Evolutionary conservation across 2,329 filamentous ascomycete genomes (phyloP).

Genomic region (Exophiala alcalophila): DNA sequence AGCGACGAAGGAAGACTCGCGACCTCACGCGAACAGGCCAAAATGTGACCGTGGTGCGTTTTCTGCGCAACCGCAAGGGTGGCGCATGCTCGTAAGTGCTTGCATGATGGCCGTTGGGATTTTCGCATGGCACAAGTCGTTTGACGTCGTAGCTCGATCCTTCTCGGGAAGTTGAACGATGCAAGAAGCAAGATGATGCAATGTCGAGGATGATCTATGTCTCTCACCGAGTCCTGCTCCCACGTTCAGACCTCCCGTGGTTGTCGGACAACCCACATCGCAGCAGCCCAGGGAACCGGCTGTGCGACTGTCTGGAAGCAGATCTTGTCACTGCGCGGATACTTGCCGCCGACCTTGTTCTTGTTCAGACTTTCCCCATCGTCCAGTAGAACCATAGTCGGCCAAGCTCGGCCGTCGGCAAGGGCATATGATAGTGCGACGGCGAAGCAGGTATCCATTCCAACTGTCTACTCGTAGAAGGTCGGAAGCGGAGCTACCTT

Average conservation of each 20-base stretch:
- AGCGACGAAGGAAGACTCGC: not conserved
- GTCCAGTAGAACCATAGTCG: not conserved
- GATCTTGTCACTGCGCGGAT: constrained; percentile 8
- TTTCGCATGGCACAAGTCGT: no score
- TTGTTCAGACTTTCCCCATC: constrained; percentile 11
- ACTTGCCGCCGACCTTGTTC: constrained; percentile 9
- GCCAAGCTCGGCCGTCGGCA: not conserved
- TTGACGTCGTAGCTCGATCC: no score
- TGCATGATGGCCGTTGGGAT: not conserved
- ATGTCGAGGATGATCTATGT: no score
- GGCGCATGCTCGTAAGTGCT: not conserved
- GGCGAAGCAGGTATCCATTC: no score
- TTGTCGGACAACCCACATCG: constrained; percentile 4
- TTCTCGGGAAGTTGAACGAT: no score
- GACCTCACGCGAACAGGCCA: no score
- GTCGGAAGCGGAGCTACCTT: no score
- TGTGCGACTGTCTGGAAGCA: no score
- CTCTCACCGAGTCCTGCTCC: no score
- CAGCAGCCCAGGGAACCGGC: not conserved
- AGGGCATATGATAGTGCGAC: not conserved
- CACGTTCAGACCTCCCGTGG: no score
- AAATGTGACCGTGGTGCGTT: not conserved
- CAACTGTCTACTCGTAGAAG: no score
- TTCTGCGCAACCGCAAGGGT: not conserved
- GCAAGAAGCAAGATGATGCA: no score